Evolutionary conservation across 345 rosid genomes (phyloP), one percentile per base, ranked within the genome.

Genomic region (Punica granatum): DNA sequence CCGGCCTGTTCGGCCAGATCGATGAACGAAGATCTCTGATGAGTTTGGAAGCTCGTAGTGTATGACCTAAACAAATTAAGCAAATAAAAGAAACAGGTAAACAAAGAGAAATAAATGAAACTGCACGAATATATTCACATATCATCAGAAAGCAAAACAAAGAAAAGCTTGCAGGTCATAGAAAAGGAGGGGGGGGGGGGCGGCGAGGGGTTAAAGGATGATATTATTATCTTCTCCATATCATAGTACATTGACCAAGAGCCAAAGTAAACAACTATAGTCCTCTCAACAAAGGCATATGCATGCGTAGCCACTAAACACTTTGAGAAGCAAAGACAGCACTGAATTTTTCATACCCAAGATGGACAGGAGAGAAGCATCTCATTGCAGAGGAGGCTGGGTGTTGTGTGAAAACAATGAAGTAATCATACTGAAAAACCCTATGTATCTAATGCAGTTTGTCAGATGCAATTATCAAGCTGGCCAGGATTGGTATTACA

Each of bases 1-100:
- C 71, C 99, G 97, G n/a, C 98, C 98, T 61, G 99, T 95, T 72
- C 98, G 81, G 30, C 99, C 99, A 63, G 99, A 88, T 46, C 99
- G 92, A 69, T 95, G 99, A 74, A 95, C 98, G 77, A 95, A 95
- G 28, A 88, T 90, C 84, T 95, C 99, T 21, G 97, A 78, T 25
- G 71, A 56, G 81, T 86, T 95, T 9, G 99, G 98, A 76, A 95
- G 86, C 83, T 90, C 98, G 67, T 86, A 95, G 76, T 95, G 99
- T 81, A 92, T 76, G 6, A 95, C 33, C 99, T 95, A 69, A 41
- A 39, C 21, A 67, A 67, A 23, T 18, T 9, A 44, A 33, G 28
- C 56, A 36, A 8, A 62, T 12, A n/a, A 23, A 23, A 25, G 28
- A 30, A n/a, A 23, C 65, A 19, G 66, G 37, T 42, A 37, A 39